Percentiles rank a stretch among this genome's conserved stretches.
These are phyloP conservation scores for Aureobasidium lini DNA, from an alignment of 2,329 filamentous ascomycete genomes.

Conservation along the genomic window DNA sequence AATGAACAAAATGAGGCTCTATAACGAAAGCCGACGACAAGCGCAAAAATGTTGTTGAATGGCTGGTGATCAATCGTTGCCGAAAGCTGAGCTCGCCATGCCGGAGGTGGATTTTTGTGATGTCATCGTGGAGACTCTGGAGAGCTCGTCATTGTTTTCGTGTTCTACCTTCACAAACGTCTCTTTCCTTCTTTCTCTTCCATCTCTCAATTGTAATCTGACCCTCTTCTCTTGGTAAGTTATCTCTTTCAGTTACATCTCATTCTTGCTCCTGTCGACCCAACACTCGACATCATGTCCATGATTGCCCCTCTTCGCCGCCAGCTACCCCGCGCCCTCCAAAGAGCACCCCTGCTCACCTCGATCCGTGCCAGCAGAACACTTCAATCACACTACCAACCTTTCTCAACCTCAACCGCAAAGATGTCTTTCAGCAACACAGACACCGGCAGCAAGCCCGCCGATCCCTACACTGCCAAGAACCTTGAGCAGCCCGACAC, in stretches of 20 bases:
- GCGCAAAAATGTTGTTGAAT: background rate
- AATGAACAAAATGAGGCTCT: background rate
- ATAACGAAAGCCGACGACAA: conserved; percentile 1
- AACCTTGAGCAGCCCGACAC: conserved; percentile 60
- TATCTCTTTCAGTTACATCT: background rate
- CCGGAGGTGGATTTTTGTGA: background rate
- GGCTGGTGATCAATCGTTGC: background rate
- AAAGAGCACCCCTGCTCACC: conserved; percentile 12
- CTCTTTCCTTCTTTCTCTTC: conserved; percentile 12
- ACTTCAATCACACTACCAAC: conserved; percentile 1
- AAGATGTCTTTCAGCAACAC: conserved; percentile 50
- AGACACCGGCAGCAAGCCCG: conserved; percentile 53
- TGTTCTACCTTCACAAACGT: conserved; percentile 13
- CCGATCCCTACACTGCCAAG: conserved; percentile 73
- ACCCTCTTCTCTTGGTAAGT: conserved; percentile 2
- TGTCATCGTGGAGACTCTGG: background rate
- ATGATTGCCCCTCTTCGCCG: conserved; percentile 16
- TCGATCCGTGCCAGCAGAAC: conserved; percentile 3
- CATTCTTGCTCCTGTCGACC: background rate
- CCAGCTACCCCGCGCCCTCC: conserved; percentile 14
- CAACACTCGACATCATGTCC: conserved; percentile 12
- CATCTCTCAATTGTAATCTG: background rate
- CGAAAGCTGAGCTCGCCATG: background rate
- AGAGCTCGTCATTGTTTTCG: conserved; percentile 13
- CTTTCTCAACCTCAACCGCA: conserved; percentile 12